Evolutionary conservation across 352 stramenopile species (phyloP).

Genomic region (Phytophthora ramorum): DNA sequence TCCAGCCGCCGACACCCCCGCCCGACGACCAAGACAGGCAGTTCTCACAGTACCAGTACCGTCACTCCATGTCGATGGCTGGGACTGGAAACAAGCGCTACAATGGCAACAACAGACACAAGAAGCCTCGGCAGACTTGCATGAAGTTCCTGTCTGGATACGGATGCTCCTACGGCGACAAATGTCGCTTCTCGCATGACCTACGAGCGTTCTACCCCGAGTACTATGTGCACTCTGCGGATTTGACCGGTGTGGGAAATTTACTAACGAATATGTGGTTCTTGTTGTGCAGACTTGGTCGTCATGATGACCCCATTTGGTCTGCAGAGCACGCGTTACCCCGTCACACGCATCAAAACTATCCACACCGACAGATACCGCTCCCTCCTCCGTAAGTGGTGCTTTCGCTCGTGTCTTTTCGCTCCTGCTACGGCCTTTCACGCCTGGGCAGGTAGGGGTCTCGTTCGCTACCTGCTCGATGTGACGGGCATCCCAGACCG

Average conservation of each 20-base stretch:
- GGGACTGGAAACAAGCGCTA: slow-evolving; percentile 2
- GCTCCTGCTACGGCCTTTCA: slow-evolving; percentile 14
- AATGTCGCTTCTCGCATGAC: slow-evolving; percentile 72
- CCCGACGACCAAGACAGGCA: slow-evolving; percentile 17
- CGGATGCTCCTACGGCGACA: slow-evolving; percentile 55
- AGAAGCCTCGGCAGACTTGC: slow-evolving; percentile 37
- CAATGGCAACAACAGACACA: slow-evolving; percentile 24
- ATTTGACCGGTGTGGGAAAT: not conserved
- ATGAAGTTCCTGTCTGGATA: slow-evolving; percentile 52
- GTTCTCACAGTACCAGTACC: slow-evolving; percentile 29
- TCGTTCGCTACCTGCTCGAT: slow-evolving; percentile 26
- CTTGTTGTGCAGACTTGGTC: slow-evolving; percentile 6
- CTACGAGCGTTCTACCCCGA: slow-evolving; percentile 24
- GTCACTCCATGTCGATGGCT: not conserved
- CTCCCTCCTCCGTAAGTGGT: slow-evolving; percentile 38
- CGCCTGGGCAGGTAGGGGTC: slow-evolving; percentile 21
- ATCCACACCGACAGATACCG: slow-evolving; percentile 23
- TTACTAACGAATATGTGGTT: not conserved
- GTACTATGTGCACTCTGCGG: slow-evolving; percentile 13
- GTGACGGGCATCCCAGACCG: not conserved
- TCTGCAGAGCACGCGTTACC: slow-evolving; percentile 21
- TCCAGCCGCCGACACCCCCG: slow-evolving; percentile 7
- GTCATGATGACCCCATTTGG: slow-evolving; percentile 25
- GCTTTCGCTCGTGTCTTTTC: slow-evolving; percentile 16
- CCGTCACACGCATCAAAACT: slow-evolving; percentile 22